Percentiles rank a stretch among this genome's conserved stretches.
Evolutionary conservation across 371 early-diverging fungal genomes (phyloP).

Genomic region (Rhizopus sp.): DNA sequence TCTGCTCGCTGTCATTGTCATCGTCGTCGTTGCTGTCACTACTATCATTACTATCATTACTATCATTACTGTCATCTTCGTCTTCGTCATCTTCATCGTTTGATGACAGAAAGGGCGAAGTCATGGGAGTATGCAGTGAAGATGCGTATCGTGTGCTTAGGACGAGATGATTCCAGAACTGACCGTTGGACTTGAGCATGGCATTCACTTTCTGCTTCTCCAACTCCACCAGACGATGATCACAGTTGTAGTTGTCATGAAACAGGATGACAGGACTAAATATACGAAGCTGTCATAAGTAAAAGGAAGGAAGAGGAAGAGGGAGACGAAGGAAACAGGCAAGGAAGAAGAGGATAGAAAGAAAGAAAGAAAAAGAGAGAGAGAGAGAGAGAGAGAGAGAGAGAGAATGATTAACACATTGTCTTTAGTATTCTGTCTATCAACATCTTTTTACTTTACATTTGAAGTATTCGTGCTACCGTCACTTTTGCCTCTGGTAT

Average conservation of each 20-base stretch:
- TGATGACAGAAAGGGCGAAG: not conserved
- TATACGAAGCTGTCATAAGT: constrained; percentile 22
- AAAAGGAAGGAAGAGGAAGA: not conserved
- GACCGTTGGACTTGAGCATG: constrained; percentile 24
- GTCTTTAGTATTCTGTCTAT: too few relatives aligned
- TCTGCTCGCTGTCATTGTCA: not conserved
- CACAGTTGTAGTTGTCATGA: constrained; percentile 20
- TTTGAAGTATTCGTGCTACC: too few relatives aligned
- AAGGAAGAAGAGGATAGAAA: not conserved
- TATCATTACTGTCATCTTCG: not conserved
- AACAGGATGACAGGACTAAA: constrained; percentile 30
- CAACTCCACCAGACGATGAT: constrained; percentile 16
- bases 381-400: not conserved
- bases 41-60: not conserved
- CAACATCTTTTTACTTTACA: too few relatives aligned
- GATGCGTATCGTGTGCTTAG: constrained; percentile 4
- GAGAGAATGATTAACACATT: too few relatives aligned
- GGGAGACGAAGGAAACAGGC: not conserved
- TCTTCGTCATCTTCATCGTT: constrained; percentile 10
- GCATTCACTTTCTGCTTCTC: constrained; percentile 24
- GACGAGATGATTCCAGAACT: constrained; percentile 23
- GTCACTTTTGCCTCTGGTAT: too few relatives aligned
- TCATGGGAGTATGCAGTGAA: constrained; percentile 10
- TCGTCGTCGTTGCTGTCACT: not conserved
- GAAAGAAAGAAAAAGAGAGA: not conserved